These are phyloP conservation scores for Neocatenulostroma microsporum DNA, from an alignment of 2,329 filamentous ascomycete species.

Conservation along the genomic window DNA sequence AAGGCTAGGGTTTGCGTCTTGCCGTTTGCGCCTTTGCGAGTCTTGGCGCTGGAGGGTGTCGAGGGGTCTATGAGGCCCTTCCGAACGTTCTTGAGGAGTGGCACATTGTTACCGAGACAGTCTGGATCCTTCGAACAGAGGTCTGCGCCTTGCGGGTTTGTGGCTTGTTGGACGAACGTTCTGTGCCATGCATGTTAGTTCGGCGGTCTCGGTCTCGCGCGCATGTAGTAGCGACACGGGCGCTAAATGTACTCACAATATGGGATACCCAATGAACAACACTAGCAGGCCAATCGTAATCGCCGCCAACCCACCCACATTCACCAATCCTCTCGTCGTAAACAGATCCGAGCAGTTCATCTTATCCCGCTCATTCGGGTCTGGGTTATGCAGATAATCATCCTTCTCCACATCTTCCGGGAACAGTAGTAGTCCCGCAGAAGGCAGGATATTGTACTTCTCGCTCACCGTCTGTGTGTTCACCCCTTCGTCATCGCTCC, in stretches of 20 bases:
- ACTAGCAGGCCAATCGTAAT: conserved; percentile 54
- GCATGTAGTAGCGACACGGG: not conserved
- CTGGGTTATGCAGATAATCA: conserved; percentile 64
- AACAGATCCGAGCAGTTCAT: conserved; percentile 55
- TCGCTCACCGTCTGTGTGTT: conserved; percentile 67
- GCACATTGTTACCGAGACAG: conserved; percentile 41
- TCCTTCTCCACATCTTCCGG: conserved; percentile 68
- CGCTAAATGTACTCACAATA: conserved; percentile 48
- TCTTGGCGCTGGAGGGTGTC: conserved; percentile 52
- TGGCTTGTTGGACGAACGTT: conserved; percentile 48
- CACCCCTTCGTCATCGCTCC: conserved; percentile 57
- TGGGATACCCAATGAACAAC: conserved; percentile 62
- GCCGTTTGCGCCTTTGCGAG: conserved; percentile 51
- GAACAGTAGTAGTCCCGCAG: conserved; percentile 58
- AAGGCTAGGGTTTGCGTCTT: conserved; percentile 57
- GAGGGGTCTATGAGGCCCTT: conserved; percentile 58
- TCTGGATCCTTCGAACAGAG: conserved; percentile 37
- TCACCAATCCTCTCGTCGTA: conserved; percentile 55
- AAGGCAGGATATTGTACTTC: conserved; percentile 65
- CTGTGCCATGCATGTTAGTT: conserved; percentile 34
- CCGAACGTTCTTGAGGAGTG: conserved; percentile 54
- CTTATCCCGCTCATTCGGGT: conserved; percentile 55
- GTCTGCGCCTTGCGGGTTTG: conserved; percentile 26
- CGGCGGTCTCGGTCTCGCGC: not conserved
- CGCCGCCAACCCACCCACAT: conserved; percentile 55